A percentile compares a stretch with the other conserved stretches of the same genome.
phyloP scores from a whole-genome alignment of 495 filamentous ascomycete genomes.

The Aspergillus affinis region DNA sequence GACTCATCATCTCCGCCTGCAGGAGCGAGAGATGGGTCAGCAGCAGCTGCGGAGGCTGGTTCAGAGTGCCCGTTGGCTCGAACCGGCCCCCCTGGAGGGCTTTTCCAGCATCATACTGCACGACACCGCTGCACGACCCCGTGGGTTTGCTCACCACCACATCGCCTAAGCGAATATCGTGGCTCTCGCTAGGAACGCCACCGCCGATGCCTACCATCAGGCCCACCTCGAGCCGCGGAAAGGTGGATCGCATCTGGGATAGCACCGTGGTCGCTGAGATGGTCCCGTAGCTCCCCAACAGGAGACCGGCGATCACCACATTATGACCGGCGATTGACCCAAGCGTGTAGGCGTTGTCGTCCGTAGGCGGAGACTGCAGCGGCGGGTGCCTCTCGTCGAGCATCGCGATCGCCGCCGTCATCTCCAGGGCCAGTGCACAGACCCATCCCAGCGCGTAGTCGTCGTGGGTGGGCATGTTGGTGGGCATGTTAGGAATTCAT shows the following conservation, averaged over 20 bases:
- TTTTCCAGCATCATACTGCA: slow-evolving; percentile 5
- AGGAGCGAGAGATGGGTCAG: no score
- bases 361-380: slow-evolving; percentile 23
- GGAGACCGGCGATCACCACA: background rate
- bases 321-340: slow-evolving; percentile 28
- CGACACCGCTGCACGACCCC: background rate
- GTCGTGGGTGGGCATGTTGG: no score
- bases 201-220: no score
- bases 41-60: slow-evolving; percentile 22
- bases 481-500: no score
- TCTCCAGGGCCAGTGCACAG: slow-evolving; percentile 38
- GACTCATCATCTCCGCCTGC: no score
- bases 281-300: no score
- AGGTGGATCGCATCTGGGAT: no score
- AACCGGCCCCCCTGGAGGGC: background rate
- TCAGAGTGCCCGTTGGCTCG: slow-evolving; percentile 10
- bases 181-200: background rate
- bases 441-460: slow-evolving; percentile 53
- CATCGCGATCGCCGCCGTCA: slow-evolving; percentile 34
- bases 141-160: slow-evolving; percentile 19
- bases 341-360: slow-evolving; percentile 33
- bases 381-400: slow-evolving; percentile 38
- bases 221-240: no score
- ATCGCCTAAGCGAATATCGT: slow-evolving; percentile 31
- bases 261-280: no score